A percentile compares a stretch with the other conserved stretches of the same genome.
Conservation (phyloP, 768 basidiomycete species). For the Trametes villosa region DNA sequence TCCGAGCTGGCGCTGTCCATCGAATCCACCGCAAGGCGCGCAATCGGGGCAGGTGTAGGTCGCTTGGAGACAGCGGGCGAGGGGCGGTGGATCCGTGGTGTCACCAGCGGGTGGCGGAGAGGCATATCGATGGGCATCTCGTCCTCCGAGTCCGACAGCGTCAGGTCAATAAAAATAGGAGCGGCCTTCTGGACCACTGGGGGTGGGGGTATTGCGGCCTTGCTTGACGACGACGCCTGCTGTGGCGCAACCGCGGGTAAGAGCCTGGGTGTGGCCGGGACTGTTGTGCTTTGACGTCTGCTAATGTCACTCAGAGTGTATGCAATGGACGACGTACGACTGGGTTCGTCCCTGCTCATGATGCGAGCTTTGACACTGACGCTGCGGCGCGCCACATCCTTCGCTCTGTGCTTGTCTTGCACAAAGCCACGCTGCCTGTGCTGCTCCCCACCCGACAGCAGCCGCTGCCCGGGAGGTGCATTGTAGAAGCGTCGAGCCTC, state of each 20-base stretch:
- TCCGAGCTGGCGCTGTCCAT: slow-evolving; percentile 4
- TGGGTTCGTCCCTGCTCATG: neutral
- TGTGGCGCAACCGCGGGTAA: neutral
- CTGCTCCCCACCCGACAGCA: slow-evolving; percentile 58
- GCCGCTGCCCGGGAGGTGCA: slow-evolving; percentile 56
- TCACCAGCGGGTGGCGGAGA: slow-evolving; percentile 20
- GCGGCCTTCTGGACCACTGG: slow-evolving; percentile 10
- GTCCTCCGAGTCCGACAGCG: slow-evolving; percentile 21
- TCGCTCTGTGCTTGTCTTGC: slow-evolving; percentile 10
- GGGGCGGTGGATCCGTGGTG: slow-evolving; percentile 14
- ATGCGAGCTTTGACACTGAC: slow-evolving; percentile 2
- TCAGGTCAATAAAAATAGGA: slow-evolving; percentile 25
- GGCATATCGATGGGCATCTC: neutral
- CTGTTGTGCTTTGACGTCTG: neutral
- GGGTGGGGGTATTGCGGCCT: neutral
- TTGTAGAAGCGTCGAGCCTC: slow-evolving; percentile 34
- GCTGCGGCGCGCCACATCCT: slow-evolving; percentile 4
- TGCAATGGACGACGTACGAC: slow-evolving; percentile 3
- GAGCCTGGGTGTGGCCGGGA: neutral
- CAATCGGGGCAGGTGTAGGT: neutral
- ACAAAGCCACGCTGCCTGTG: neutral
- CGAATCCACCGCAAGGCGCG: neutral
- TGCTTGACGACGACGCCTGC: slow-evolving; percentile 2
- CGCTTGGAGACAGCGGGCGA: slow-evolving; percentile 11
- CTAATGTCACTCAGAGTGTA: too few species aligned